Conservation (phyloP, 306 rosid species). For the Cicer bijugum region DNA sequence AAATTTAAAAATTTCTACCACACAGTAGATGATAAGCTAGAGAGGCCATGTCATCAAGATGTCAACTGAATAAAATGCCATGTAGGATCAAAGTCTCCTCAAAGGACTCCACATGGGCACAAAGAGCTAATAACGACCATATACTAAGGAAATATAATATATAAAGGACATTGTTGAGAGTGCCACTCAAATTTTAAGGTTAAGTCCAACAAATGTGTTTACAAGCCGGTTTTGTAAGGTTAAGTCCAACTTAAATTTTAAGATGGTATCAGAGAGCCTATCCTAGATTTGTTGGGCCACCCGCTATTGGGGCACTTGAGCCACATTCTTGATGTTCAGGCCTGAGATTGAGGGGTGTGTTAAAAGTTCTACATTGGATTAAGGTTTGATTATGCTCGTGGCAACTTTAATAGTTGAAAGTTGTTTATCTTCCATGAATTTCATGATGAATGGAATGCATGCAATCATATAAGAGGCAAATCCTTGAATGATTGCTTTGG, state of each 20-base stretch:
- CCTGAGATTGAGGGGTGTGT: too few relatives aligned
- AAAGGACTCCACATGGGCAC: neutral
- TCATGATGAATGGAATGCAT: neutral
- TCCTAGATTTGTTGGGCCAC: too few relatives aligned
- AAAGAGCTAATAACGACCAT: neutral
- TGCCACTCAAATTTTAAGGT: too few relatives aligned
- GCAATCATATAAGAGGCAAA: neutral
- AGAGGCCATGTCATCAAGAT: neutral
- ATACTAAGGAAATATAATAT: neutral
- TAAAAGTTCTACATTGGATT: too few relatives aligned
- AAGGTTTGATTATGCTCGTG: too few relatives aligned
- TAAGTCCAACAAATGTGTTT: too few relatives aligned
- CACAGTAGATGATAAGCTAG: constrained; percentile 1
- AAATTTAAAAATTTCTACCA: constrained; percentile 5
- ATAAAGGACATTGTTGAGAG: neutral
- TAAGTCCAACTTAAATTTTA: too few relatives aligned
- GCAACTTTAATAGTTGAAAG: neutral
- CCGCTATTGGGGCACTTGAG: too few relatives aligned
- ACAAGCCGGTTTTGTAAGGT: too few relatives aligned
- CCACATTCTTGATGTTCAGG: too few relatives aligned
- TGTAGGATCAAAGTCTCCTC: neutral
- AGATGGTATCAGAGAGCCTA: too few relatives aligned
- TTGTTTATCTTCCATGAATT: neutral
- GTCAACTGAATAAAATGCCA: neutral
- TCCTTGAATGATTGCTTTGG: neutral